A percentile compares a stretch with the other conserved stretches of the same genome.
Evolutionary conservation across 139 green algal genomes (phyloP).

Genomic region (Zygnema circumcarinatum): DNA sequence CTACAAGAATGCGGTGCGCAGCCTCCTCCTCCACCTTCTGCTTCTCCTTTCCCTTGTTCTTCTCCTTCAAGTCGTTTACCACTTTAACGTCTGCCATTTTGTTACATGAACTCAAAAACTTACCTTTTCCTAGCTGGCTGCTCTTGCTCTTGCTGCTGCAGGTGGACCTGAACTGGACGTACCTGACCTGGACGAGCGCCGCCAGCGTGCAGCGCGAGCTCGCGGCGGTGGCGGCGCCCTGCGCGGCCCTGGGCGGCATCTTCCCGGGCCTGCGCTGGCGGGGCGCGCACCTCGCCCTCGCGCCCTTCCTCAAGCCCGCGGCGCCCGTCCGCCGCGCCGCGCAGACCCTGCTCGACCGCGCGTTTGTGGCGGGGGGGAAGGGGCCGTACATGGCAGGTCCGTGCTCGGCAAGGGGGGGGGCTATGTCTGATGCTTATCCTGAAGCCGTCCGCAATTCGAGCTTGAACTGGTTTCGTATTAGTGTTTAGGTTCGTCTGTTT

Average conservation of each 20-base stretch:
- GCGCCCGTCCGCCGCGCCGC: neutral
- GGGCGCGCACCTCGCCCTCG: neutral
- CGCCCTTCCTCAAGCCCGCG: neutral
- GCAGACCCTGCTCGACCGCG: neutral
- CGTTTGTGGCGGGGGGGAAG: neutral
- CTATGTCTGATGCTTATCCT: no score
- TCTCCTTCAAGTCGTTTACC: neutral
- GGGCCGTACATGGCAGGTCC: no score
- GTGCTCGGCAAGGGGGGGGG: no score
- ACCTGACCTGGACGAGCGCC: neutral
- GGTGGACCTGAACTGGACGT: slow-evolving; percentile 17
- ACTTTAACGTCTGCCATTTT: no score
- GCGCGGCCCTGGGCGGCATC: neutral
- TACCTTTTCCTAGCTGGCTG: no score
- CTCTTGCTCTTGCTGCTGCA: no score
- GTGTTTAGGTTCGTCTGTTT: no score
- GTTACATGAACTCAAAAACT: no score
- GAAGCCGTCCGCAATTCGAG: no score
- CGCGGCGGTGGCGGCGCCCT: neutral
- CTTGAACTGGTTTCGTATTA: no score
- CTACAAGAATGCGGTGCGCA: neutral
- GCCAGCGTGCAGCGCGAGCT: neutral
- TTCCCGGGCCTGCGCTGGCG: slow-evolving; percentile 26
- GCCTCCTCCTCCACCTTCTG: neutral
- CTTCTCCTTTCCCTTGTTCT: neutral